Conservation (phyloP, 2,329 filamentous ascomycete species). For the Escovopsis sp. region DNA sequence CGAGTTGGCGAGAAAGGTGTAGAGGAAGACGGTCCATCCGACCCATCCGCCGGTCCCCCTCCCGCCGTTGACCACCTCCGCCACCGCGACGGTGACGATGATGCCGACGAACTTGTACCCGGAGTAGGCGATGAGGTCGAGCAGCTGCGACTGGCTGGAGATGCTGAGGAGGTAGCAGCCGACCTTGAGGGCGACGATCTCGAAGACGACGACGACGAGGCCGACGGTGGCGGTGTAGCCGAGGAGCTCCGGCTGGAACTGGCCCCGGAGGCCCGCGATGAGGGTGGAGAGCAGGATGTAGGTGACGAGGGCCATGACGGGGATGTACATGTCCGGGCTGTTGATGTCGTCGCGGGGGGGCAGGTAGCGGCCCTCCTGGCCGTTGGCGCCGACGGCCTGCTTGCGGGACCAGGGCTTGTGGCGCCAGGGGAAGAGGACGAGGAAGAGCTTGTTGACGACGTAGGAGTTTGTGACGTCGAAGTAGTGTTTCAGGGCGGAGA, state of each 20-base stretch:
- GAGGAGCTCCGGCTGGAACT: conserved; percentile 87
- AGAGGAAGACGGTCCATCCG: conserved; percentile 77
- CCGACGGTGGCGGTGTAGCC: conserved; percentile 79
- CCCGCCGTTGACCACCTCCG: conserved; percentile 63
- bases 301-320: conserved; percentile 88
- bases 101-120: conserved; percentile 98
- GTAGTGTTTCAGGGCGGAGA: conserved; percentile 91
- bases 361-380: conserved; percentile 64
- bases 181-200: conserved; percentile 80
- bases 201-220: conserved; percentile 66
- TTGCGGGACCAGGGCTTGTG: conserved; percentile 96
- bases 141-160: conserved; percentile 80
- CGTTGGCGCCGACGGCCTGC: conserved; percentile 55
- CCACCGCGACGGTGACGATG: conserved; percentile 70
- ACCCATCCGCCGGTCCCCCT: conserved; percentile 76
- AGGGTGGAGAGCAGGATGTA: conserved; percentile 91
- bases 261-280: conserved; percentile 73
- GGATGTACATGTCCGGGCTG: conserved; percentile 97
- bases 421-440: conserved; percentile 94
- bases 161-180: conserved; percentile 91
- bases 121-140: conserved; percentile 89
- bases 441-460: conserved; percentile 79
- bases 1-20: conserved; percentile 86
- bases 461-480: conserved; percentile 98
- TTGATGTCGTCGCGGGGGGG: conserved; percentile 92